Evolutionary conservation across 176 grass and related monocot species (phyloP), one percentile per base, ranked within the genome.

Genomic region (Eragrostis nindensis): DNA sequence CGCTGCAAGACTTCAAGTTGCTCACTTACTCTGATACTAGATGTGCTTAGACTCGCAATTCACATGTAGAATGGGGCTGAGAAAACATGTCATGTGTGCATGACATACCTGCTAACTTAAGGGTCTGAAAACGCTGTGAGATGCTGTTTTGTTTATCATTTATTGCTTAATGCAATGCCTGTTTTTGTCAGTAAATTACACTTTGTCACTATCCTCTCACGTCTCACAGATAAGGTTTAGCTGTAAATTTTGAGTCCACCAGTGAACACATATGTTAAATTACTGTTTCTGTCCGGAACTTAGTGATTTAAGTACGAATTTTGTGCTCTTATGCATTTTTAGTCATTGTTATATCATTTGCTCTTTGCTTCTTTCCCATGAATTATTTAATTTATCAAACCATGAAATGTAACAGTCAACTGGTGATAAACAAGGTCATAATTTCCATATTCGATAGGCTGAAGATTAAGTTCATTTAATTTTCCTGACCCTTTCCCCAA

Each of bases 371-470:
- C 32, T 42, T 83, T 67, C 48, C 47, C 2, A 32, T 76, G 16
- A 59, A 4, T 36, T 36, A 36, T 36, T 69, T 43, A 19, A 13
- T 57, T 47, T 38, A 77, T 24, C 27, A 68, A 71, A 40, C 55
- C 55, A 57, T 32, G 42, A 16, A 48, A 17, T 61, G 17, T 24
- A 60, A 26, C 9, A 67, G 62, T 0, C 19, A 43, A 55, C 14
- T 42, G 3, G 74, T 32, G 32, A 88, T 74, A 44, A 41, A 66
- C 41, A 42, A 0, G 11, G 0, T 74, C 21, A 54, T 62, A 7
- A n/a, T 57, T 66, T 77, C 30, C 22, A 69, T 74, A 39, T 83
- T 88, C 24, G 30, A 61, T 50, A 63, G 53, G 60, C 8, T 67
- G 18, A 61, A 41, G 60, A 74, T 36, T 83, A 66, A 45, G 41